Evolutionary conservation across 1,284 basidiomycete genomes (phyloP).

Genomic region (Tylopilus sp.): DNA sequence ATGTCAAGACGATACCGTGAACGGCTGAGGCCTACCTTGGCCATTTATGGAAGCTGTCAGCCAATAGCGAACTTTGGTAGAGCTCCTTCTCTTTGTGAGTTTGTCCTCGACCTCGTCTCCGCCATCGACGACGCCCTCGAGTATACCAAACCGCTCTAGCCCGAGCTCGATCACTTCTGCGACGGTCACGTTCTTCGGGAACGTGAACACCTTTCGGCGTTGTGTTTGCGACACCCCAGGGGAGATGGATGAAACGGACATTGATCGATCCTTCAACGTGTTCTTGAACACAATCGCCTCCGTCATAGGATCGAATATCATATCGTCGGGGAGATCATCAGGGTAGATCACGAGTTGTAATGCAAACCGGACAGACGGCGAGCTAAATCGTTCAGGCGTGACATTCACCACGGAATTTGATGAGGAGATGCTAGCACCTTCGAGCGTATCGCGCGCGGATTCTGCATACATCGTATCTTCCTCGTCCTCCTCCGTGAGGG

Average conservation of each 20-base stretch:
- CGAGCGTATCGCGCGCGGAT: slow-evolving; percentile 36
- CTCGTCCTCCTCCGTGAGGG: slow-evolving; percentile 32
- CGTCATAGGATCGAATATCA: slow-evolving; percentile 88
- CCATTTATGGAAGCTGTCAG: slow-evolving; percentile 61
- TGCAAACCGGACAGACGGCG: slow-evolving; percentile 80
- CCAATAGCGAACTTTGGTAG: slow-evolving; percentile 77
- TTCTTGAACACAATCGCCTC: slow-evolving; percentile 87
- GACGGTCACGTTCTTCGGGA: slow-evolving; percentile 93
- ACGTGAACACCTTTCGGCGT: slow-evolving; percentile 75
- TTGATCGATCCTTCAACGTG: slow-evolving; percentile 55
- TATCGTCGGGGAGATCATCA: slow-evolving; percentile 88
- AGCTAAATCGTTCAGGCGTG: slow-evolving; percentile 71
- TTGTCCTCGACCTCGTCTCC: slow-evolving; percentile 97
- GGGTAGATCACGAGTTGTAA: slow-evolving; percentile 85
- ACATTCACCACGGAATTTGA: slow-evolving; percentile 46
- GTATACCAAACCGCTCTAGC: slow-evolving; percentile 89
- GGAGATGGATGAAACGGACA: slow-evolving; percentile 43
- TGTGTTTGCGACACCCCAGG: slow-evolving; percentile 58
- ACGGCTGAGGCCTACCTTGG: slow-evolving; percentile 52
- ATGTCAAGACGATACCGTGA: neutral
- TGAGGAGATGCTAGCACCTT: slow-evolving; percentile 41
- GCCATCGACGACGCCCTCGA: slow-evolving; percentile 94
- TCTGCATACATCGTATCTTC: slow-evolving; percentile 54
- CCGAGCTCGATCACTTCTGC: slow-evolving; percentile 94
- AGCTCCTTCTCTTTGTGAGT: slow-evolving; percentile 75